Evolutionary conservation across 2,329 filamentous ascomycete genomes (phyloP).

Genomic region (Phyllosticta capitalensis): DNA sequence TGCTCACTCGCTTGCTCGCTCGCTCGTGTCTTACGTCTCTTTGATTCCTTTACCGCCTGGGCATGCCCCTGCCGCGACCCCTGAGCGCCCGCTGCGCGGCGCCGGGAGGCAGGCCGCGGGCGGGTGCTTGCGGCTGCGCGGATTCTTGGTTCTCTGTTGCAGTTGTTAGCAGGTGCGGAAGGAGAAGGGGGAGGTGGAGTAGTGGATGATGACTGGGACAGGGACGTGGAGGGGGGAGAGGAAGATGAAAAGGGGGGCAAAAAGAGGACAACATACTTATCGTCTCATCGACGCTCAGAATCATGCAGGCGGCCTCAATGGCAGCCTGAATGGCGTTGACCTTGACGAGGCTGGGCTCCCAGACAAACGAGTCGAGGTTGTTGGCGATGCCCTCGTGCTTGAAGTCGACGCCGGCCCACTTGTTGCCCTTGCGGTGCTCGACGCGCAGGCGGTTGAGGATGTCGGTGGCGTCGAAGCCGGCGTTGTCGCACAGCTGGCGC

Average conservation of each 20-base stretch:
- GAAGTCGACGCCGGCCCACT: constrained; percentile 96
- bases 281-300: constrained; percentile 93
- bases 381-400: constrained; percentile 82
- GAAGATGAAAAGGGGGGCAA: constrained; percentile 22
- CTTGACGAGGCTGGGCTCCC: constrained; percentile 95
- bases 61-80: constrained; percentile 78
- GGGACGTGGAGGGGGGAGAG: background rate
- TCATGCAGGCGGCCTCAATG: constrained; percentile 89
- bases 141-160: constrained; percentile 75
- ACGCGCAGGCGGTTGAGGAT: constrained; percentile 94
- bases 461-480: constrained; percentile 95
- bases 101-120: constrained; percentile 50
- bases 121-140: constrained; percentile 69
- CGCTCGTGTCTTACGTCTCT: background rate
- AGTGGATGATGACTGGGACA: no score
- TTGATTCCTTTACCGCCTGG: constrained; percentile 50
- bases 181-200: constrained; percentile 23
- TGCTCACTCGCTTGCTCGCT: background rate
- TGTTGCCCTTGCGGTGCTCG: constrained; percentile 86
- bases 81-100: constrained; percentile 83
- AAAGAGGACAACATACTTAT: no score
- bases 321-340: constrained; percentile 94
- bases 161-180: background rate
- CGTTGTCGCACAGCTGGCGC: constrained; percentile 95
- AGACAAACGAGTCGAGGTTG: constrained; percentile 93